Evolutionary conservation across 805 yeast genomes (phyloP).

Genomic region (Saccharomyces kudriavzevii): DNA sequence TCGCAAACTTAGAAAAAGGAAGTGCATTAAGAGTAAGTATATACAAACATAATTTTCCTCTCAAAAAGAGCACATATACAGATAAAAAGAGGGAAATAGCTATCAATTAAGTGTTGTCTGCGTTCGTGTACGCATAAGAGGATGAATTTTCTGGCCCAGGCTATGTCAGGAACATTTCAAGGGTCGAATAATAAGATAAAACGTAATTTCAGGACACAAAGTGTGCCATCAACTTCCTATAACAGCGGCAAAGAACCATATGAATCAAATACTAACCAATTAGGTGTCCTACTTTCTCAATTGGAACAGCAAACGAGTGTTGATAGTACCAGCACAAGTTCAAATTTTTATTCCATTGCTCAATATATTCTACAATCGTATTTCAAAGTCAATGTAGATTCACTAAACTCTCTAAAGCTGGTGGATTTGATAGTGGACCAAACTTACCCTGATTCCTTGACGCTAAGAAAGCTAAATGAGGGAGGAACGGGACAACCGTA

Average conservation of each 20-base stretch:
- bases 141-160: background rate
- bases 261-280: conserved; percentile 11
- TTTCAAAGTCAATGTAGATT: conserved; percentile 20
- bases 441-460: conserved; percentile 29
- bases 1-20: background rate
- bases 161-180: background rate
- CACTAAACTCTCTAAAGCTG: conserved; percentile 15
- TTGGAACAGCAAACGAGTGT: conserved; percentile 17
- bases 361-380: conserved; percentile 27
- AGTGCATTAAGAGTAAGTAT: background rate
- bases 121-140: background rate
- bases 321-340: conserved; percentile 11
- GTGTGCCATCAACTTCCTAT: background rate
- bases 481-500: conserved; percentile 18
- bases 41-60: background rate
- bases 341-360: conserved; percentile 24
- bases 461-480: conserved; percentile 30
- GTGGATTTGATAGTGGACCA: conserved; percentile 30
- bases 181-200: background rate
- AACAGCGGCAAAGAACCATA: background rate
- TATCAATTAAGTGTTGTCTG: background rate
- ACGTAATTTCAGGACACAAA: background rate
- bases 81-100: background rate
- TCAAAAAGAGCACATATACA: background rate
- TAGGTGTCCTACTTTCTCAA: conserved; percentile 10